Conservation (phyloP, 352 stramenopile species). For the Globisporangium alternatum region DNA sequence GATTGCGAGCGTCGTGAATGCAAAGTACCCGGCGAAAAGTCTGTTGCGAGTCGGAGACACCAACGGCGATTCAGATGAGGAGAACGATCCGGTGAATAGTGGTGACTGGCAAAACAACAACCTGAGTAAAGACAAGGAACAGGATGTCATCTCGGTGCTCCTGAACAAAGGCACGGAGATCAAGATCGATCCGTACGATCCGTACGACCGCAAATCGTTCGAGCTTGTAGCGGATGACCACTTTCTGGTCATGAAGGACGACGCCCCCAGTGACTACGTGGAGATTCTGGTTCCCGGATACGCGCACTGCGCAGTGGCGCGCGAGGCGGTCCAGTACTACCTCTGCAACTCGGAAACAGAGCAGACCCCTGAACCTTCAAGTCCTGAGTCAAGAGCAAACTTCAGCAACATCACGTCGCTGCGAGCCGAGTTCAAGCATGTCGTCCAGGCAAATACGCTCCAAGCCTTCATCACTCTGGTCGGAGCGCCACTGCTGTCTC, state of each 20-base stretch:
- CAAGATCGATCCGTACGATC: constrained; percentile 12
- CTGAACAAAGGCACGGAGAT: constrained; percentile 14
- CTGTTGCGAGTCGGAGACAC: constrained; percentile 1
- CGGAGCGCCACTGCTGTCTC: constrained; percentile 7
- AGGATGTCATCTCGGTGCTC: constrained; percentile 14
- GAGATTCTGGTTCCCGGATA: constrained; percentile 20
- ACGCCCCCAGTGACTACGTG: constrained; percentile 4
- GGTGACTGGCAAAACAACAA: background rate
- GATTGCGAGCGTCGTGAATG: constrained; percentile 9
- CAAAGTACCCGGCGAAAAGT: constrained; percentile 13
- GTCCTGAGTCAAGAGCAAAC: background rate
- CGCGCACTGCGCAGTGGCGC: constrained; percentile 11
- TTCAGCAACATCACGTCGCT: constrained; percentile 8
- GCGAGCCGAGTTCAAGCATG: constrained; percentile 9
- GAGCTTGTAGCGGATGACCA: constrained; percentile 13
- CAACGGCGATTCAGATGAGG: background rate
- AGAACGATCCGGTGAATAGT: background rate
- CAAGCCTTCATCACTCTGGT: constrained; percentile 15
- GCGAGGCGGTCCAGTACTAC: constrained; percentile 15
- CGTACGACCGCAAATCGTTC: background rate
- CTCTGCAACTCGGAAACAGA: constrained; percentile 4
- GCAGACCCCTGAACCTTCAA: background rate
- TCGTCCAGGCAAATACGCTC: background rate
- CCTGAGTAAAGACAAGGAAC: background rate
- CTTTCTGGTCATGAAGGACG: constrained; percentile 22